Evolutionary conservation across 1,284 basidiomycete species (phyloP).

Genomic region (Rhodotorula mucilaginosa): DNA sequence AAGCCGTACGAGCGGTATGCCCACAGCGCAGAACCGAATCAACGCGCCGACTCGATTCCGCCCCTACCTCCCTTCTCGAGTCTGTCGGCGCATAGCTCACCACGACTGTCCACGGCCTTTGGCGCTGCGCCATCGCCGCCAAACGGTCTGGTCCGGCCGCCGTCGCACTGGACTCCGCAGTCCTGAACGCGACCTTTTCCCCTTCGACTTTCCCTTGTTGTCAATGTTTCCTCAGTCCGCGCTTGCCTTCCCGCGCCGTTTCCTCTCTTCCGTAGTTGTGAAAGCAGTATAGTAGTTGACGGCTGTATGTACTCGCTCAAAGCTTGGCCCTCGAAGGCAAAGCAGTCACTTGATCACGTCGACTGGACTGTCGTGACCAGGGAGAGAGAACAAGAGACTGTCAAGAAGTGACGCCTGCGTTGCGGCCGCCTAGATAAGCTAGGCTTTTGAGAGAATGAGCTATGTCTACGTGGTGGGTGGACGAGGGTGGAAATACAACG

Average conservation of each 20-base stretch:
- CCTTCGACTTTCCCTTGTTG: background rate
- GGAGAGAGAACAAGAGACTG: too few relatives aligned
- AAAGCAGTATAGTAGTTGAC: background rate
- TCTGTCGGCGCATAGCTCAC: background rate
- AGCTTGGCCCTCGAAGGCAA: background rate
- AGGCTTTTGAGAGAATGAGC: background rate
- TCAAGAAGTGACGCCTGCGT: too few relatives aligned
- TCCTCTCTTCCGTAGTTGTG: too few relatives aligned
- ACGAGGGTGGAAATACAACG: background rate
- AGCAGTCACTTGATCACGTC: too few relatives aligned
- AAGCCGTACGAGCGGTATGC: slow-evolving; percentile 14
- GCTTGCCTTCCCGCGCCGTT: background rate
- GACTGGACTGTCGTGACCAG: too few relatives aligned
- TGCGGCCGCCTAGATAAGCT: too few relatives aligned
- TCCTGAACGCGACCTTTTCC: background rate
- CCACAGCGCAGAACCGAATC: background rate
- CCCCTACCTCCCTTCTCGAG: background rate
- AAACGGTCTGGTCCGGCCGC: background rate
- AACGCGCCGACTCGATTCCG: background rate
- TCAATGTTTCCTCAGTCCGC: background rate
- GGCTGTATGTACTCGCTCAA: background rate
- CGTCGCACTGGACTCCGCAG: background rate
- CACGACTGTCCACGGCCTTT: background rate
- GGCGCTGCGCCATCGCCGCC: background rate
- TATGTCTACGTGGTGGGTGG: background rate